Base-by-base conservation (phyloP, 164 flowering plant species). In the Nymphaea thermarum region DNA sequence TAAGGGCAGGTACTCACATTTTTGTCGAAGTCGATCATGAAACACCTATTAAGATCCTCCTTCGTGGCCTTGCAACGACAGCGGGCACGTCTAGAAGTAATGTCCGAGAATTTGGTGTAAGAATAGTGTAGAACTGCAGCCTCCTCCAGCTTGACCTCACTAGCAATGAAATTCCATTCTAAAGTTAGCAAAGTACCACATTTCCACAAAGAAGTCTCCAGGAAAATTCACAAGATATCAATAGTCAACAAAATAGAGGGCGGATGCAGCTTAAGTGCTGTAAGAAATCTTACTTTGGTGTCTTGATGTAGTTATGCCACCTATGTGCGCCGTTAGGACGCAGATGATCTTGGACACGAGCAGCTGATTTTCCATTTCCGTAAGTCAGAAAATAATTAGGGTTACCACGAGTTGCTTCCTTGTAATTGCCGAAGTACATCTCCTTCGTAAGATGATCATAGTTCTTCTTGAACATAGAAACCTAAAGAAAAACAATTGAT, bases 271-370 rank as follows among this genome's bases (percentile, higher is more conserved):
- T 12, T 12, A 3, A 62, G 11, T 25, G 64, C 16, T 55, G 12
- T 8, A 8, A 55, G 60, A 10, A 55, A 17, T 17, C 36, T 17
- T 62, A 62, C 64, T 62, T 62, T 4, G 64, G 64, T 17, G 64
- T 62, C 42, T 61, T 61, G 16, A 0, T 17, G 18, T 93, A 93
- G 76, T 91, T 93, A 77, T 91, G 94, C 98, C 98, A 91, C 84
- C 98, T 82, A 77, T 93, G 97, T 53, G 96, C 99, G 75, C 97
- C 96, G 82, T 90, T 88, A 53, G 99, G 99, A 57, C 99, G 98
- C 59, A 95, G 96, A 78, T 95, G 91, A 76, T 95, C 97, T 76
- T 84, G 90, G 73, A 95, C 66, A 14, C 99, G 84, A 73, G 99
- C 98, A 70, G 96, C 98, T 67, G 98, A 80, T 81, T 95, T 95